phyloP scores from a whole-genome alignment of 1,284 basidiomycete species.

The Ganoderma sinense region DNA sequence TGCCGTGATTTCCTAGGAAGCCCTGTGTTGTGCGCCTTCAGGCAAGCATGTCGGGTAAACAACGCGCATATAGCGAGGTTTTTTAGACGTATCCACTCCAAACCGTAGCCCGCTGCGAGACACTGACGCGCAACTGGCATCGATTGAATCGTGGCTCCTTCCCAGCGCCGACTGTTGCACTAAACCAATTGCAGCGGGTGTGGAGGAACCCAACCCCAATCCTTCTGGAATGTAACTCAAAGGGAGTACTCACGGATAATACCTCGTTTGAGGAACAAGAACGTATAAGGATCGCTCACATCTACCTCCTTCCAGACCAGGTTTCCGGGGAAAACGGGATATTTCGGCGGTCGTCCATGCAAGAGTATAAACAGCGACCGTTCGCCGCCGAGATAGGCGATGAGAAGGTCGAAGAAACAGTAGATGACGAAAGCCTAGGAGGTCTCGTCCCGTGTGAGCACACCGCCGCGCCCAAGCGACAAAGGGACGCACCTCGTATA shows the following conservation, averaged over 20 bases:
- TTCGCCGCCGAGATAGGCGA: slow-evolving; percentile 93
- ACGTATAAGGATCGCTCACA: slow-evolving; percentile 92
- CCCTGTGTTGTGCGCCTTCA: too few species aligned
- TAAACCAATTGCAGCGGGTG: background rate
- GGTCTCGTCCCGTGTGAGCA: background rate
- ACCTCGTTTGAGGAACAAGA: slow-evolving; percentile 93
- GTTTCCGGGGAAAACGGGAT: slow-evolving; percentile 86
- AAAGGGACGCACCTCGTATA: slow-evolving; percentile 85
- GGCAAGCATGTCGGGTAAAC: too few species aligned
- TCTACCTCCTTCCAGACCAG: slow-evolving; percentile 84
- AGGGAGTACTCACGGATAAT: slow-evolving; percentile 81
- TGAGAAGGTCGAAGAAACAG: slow-evolving; percentile 85
- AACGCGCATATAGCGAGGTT: too few species aligned
- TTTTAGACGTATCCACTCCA: too few species aligned
- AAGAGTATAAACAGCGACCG: slow-evolving; percentile 90
- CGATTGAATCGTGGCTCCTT: too few species aligned
- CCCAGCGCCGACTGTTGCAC: background rate
- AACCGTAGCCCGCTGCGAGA: too few species aligned
- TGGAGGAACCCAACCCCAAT: background rate
- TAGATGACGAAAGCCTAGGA: slow-evolving; percentile 95
- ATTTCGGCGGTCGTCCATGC: slow-evolving; percentile 89
- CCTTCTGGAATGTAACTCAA: background rate
- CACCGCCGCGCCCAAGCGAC: slow-evolving; percentile 7
- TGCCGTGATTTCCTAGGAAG: too few species aligned
- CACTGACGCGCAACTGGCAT: too few species aligned